Evolutionary conservation across 1,139 yeast genomes (phyloP), one percentile per base, ranked within the genome.

Genomic region (Yamadazyma aaseri): DNA sequence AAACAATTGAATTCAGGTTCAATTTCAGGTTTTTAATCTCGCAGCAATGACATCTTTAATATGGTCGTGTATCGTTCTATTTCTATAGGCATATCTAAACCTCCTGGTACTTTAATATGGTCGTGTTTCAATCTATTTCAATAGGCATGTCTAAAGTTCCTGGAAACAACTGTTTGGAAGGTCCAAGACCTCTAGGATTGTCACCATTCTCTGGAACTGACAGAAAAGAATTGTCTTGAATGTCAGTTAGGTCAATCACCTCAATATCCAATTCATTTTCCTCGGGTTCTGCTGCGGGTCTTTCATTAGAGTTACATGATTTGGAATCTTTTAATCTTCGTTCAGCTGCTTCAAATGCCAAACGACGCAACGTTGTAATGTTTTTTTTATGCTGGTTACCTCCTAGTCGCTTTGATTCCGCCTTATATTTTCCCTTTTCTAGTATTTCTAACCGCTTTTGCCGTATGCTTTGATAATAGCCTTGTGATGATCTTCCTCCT

Each of bases 311-410:
- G 17, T 41, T 51, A 44, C 92, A 84, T 73, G 79, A 72, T 43
- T 74, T 74, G 5, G 72, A 59, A 50, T 83, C 92, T 13, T 58
- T 51, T 6, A 68, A 53, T 36, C 96, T 60, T 42, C 84, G 58
- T 41, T 81, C 80, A 0, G 94, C 86, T 1, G 96, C 95, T 37
- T 67, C 70, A 5, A 79, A 62, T 30, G 81, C 76, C 45, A 80
- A 60, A 24, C 69, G 75, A 32, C 77, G 60, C 31, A 73, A 41
- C 5, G 68, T 56, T 14, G 50, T 44, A 29, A 40, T 53, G 17
- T 35, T 38, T 15, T 16, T 28, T 18, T 15, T 17, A 3, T 33
- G 32, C 3, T 26, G n/a, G 9, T 23, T 36, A 12, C 50, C 47
- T 1, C 75, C 73, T 28, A 68, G 44, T 31, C 55, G 56, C 28